Conservation (phyloP, 805 yeast species). For the Nakazawaea holstii region DNA sequence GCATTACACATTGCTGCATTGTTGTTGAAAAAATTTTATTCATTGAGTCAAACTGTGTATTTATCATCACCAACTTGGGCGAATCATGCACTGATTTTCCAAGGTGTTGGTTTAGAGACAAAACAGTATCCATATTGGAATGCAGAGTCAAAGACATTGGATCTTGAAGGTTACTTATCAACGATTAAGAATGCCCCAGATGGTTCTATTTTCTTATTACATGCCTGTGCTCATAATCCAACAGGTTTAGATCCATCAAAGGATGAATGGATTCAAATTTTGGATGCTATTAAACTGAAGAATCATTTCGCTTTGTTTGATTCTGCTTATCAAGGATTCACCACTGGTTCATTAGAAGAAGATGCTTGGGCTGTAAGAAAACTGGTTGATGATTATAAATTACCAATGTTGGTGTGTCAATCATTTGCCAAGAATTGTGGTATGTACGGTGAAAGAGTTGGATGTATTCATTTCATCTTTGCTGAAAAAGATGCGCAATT, state of each 20-base stretch:
- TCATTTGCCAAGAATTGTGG: slow-evolving; percentile 97
- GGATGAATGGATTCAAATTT: slow-evolving; percentile 73
- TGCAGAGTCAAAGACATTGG: slow-evolving; percentile 59
- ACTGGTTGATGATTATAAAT: slow-evolving; percentile 44
- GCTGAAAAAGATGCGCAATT: slow-evolving; percentile 36
- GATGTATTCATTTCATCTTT: slow-evolving; percentile 78
- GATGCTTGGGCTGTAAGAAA: slow-evolving; percentile 82
- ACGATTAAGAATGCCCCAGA: slow-evolving; percentile 61
- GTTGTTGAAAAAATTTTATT: slow-evolving; percentile 51
- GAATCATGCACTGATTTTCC: slow-evolving; percentile 83
- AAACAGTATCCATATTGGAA: slow-evolving; percentile 86
- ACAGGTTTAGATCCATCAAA: slow-evolving; percentile 91
- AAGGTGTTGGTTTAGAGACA: slow-evolving; percentile 60
- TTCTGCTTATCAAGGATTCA: slow-evolving; percentile 96
- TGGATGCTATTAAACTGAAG: slow-evolving; percentile 52
- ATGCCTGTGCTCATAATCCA: slow-evolving; percentile 97
- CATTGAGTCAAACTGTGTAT: slow-evolving; percentile 42
- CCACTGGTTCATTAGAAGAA: slow-evolving; percentile 75
- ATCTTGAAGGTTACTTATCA: slow-evolving; percentile 59
- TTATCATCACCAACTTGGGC: slow-evolving; percentile 96
- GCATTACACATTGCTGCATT: slow-evolving; percentile 86
- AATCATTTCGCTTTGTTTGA: slow-evolving; percentile 83
- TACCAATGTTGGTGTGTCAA: slow-evolving; percentile 78
- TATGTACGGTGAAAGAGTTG: slow-evolving; percentile 96
- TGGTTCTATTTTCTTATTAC: slow-evolving; percentile 79